Evolutionary conservation across 208 protist species (phyloP).

Genomic region (Wallacemonas sp.): DNA sequence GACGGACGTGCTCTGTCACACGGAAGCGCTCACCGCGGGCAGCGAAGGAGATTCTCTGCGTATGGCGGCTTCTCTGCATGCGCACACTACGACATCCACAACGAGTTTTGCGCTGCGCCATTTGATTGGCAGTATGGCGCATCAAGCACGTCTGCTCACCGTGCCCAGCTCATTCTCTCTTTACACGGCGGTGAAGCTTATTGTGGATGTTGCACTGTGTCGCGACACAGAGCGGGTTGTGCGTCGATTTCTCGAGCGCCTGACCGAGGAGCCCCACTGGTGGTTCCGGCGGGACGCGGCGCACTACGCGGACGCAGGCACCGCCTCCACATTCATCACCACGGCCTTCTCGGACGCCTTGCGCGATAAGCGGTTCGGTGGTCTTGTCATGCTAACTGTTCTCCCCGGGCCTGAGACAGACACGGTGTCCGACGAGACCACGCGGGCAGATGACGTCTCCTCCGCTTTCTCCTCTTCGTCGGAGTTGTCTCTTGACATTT

Average conservation of each 20-base stretch:
- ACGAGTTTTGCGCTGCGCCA: background rate
- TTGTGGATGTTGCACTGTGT: slow-evolving; percentile 80
- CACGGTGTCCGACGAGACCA: background rate
- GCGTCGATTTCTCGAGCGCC: slow-evolving; percentile 59
- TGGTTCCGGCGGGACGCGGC: slow-evolving; percentile 41
- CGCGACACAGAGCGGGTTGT: slow-evolving; percentile 77
- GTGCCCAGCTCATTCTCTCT: slow-evolving; percentile 22
- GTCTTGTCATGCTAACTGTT: slow-evolving; percentile 59
- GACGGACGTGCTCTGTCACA: too few relatives aligned
- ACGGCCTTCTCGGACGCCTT: slow-evolving; percentile 57
- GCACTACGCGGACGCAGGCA: slow-evolving; percentile 32
- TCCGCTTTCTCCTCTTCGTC: background rate
- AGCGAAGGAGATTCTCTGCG: too few relatives aligned
- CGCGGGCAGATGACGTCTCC: background rate
- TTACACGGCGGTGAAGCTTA: slow-evolving; percentile 45
- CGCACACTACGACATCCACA: background rate
- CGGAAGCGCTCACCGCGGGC: too few relatives aligned
- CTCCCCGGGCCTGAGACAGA: slow-evolving; percentile 20
- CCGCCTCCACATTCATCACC: slow-evolving; percentile 45
- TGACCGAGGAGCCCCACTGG: slow-evolving; percentile 67
- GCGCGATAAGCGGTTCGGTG: slow-evolving; percentile 48
- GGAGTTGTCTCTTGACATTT: slow-evolving; percentile 42
- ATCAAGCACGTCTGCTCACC: background rate
- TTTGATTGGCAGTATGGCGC: background rate
- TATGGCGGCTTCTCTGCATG: too few relatives aligned